Conservation (phyloP, 495 filamentous ascomycete genomes). For the Penicillium diatomitis region DNA sequence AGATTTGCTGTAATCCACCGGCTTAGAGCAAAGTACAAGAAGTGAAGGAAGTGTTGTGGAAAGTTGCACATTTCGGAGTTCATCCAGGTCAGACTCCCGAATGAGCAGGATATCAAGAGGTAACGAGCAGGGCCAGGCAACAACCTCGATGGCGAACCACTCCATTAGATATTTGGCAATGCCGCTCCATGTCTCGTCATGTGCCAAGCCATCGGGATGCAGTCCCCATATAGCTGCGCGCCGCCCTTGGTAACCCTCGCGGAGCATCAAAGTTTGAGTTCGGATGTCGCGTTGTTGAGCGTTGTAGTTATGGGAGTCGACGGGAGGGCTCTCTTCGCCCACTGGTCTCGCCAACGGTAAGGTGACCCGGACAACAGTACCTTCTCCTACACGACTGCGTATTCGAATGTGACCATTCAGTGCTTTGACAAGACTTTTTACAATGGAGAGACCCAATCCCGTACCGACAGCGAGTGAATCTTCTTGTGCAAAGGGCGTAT, state of each 20-base stretch:
- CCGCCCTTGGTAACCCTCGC: conserved; percentile 17
- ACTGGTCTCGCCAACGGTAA: conserved; percentile 33
- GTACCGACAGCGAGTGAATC: conserved; percentile 50
- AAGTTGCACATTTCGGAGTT: conserved; percentile 7
- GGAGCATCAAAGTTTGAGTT: conserved; percentile 19
- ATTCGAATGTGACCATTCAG: conserved; percentile 46
- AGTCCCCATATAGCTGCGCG: conserved; percentile 22
- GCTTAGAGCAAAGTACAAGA: conserved; percentile 28
- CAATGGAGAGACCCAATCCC: conserved; percentile 44
- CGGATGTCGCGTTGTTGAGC: conserved; percentile 14
- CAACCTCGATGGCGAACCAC: conserved; percentile 38
- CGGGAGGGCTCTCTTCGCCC: conserved; percentile 18
- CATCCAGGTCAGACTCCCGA: conserved; percentile 26
- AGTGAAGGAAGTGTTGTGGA: conserved; percentile 20
- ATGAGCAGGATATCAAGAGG: conserved; percentile 34
- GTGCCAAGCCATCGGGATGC: conserved; percentile 7
- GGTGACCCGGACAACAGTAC: conserved; percentile 43
- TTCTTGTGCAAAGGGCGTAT: conserved; percentile 70
- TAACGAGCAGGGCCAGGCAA: conserved; percentile 21
- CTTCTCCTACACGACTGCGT: conserved; percentile 38
- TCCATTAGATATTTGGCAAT: conserved; percentile 28
- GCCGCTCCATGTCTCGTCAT: conserved; percentile 12
- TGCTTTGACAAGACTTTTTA: conserved; percentile 44
- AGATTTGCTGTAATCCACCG: conserved; percentile 22
- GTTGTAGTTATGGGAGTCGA: conserved; percentile 8